These are phyloP conservation scores for Penicillium silybi DNA, from an alignment of 495 filamentous ascomycete genomes.

Conservation along the genomic window DNA sequence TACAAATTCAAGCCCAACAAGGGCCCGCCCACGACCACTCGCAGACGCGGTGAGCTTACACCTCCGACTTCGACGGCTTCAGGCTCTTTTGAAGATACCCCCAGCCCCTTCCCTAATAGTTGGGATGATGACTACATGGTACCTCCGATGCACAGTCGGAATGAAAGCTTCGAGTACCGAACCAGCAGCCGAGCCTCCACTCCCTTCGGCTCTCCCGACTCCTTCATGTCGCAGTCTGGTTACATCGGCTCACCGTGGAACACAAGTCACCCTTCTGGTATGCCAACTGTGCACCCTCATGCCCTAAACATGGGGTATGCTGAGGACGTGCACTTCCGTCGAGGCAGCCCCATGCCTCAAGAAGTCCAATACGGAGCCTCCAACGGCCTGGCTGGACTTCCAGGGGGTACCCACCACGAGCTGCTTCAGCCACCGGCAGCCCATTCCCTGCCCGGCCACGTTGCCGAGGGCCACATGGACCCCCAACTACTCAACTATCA, in stretches of 20 bases:
- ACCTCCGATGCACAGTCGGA: constrained; percentile 13
- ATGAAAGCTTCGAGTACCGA: constrained; percentile 24
- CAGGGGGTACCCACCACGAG: constrained; percentile 52
- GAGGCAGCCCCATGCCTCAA: constrained; percentile 23
- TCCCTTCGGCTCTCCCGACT: constrained; percentile 29
- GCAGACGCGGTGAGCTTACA: constrained; percentile 26
- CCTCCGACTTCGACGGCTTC: constrained; percentile 8
- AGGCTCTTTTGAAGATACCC: constrained; percentile 1
- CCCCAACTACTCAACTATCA: constrained; percentile 40
- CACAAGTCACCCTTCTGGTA: constrained; percentile 60
- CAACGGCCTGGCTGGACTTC: constrained; percentile 45
- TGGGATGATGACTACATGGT: constrained; percentile 8
- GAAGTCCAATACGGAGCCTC: constrained; percentile 31
- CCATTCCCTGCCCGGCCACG: constrained; percentile 13
- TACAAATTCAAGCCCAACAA: constrained; percentile 96
- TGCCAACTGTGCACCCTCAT: constrained; percentile 49
- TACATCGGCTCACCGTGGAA: constrained; percentile 32
- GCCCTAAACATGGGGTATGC: constrained; percentile 13
- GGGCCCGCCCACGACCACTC: constrained; percentile 40
- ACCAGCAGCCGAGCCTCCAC: constrained; percentile 32
- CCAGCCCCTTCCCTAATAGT: constrained; percentile 22
- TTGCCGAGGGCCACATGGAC: constrained; percentile 37
- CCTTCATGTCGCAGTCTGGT: constrained; percentile 20
- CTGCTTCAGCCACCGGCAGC: constrained; percentile 40
- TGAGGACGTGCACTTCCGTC: constrained; percentile 28